Evolutionary conservation across 2,329 filamentous ascomycete genomes (phyloP).

Genomic region (Colletotrichum lupini): DNA sequence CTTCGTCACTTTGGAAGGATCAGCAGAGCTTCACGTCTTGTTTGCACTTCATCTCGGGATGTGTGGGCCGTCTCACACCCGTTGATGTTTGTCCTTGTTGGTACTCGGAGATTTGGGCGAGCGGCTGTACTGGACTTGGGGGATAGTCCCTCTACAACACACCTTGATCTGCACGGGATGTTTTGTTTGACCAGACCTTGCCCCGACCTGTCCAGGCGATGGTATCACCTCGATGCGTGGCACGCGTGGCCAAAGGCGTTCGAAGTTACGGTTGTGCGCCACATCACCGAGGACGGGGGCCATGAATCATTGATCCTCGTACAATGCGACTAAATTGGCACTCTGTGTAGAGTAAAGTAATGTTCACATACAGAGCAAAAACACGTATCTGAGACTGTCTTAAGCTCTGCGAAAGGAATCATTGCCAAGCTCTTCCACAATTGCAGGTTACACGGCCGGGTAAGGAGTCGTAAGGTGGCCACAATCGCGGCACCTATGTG

Average conservation of each 20-base stretch:
- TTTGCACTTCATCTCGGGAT: constrained; percentile 2
- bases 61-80: constrained; percentile 14
- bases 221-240: constrained; percentile 11
- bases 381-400: constrained; percentile 23
- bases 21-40: background rate
- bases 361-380: background rate
- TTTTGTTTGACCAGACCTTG: constrained; percentile 14
- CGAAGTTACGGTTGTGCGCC: background rate
- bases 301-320: background rate
- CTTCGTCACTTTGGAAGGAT: background rate
- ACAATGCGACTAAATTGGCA: background rate
- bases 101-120: constrained; percentile 10
- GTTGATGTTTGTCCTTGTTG: constrained; percentile 13
- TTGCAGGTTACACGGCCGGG: constrained; percentile 7
- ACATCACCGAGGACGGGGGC: no score
- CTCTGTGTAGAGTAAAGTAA: background rate
- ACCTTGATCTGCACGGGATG: background rate
- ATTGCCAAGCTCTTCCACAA: background rate
- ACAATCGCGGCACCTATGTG: constrained; percentile 7
- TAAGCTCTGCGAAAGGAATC: background rate
- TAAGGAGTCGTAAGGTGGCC: background rate
- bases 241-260: background rate
- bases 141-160: background rate
- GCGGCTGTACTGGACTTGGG: background rate
- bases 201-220: background rate